Conservation (phyloP, 306 rosid species). For the Hippophae rhamnoides region DNA sequence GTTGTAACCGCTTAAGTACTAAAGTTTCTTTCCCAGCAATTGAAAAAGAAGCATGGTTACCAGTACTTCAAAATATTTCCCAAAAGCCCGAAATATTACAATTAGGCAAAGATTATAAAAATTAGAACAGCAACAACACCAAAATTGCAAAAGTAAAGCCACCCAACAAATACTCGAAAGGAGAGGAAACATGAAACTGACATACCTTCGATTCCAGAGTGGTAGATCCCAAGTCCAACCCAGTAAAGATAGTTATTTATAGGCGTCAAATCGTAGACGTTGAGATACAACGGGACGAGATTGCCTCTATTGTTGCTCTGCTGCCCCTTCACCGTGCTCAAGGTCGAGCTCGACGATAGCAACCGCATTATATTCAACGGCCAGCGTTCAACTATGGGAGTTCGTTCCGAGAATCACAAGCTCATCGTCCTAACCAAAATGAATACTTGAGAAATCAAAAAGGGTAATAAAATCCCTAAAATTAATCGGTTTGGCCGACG, state of each 20-base stretch:
- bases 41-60: too few relatives aligned
- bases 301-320: slow-evolving; percentile 14
- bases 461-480: background rate
- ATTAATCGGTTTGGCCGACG: slow-evolving; percentile 4
- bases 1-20: too few relatives aligned
- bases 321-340: slow-evolving; percentile 37
- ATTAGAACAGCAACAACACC: background rate
- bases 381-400: slow-evolving; percentile 19
- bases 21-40: too few relatives aligned
- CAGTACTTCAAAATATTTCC: too few relatives aligned
- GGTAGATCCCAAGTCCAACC: slow-evolving; percentile 74
- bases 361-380: slow-evolving; percentile 47
- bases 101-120: too few relatives aligned
- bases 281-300: slow-evolving; percentile 57
- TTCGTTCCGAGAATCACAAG: slow-evolving; percentile 26
- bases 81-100: too few relatives aligned
- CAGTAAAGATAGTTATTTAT: slow-evolving; percentile 71
- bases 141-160: background rate
- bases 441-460: background rate
- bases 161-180: background rate
- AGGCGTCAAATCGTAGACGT: slow-evolving; percentile 88
- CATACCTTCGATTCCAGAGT: slow-evolving; percentile 93
- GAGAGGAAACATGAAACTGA: background rate
- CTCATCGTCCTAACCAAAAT: slow-evolving; percentile 16
- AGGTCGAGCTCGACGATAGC: slow-evolving; percentile 46